Conservation (phyloP, 495 filamentous ascomycete genomes). For the Aspergillus nanangensis region DNA sequence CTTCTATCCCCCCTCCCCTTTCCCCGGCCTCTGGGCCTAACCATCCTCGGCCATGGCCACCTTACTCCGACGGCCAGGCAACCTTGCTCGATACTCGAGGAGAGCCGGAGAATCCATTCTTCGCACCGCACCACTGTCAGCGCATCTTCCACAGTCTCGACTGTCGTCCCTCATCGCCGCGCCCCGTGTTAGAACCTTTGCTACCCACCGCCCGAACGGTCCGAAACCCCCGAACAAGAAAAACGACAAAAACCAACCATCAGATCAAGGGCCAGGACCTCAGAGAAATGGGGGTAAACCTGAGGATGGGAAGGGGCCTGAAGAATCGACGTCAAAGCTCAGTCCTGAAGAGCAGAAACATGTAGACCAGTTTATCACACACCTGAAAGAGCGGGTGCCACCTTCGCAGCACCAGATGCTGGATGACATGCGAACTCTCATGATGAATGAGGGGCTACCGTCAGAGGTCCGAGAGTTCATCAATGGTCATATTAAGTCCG, state of each 20-base stretch:
- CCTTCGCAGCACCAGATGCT: constrained; percentile 23
- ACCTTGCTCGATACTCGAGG: constrained; percentile 58
- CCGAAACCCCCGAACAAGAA: constrained; percentile 45
- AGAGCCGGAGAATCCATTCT: constrained; percentile 42
- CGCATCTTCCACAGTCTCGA: constrained; percentile 30
- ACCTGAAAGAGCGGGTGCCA: constrained; percentile 25
- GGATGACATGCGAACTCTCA: constrained; percentile 24
- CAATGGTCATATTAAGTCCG: constrained; percentile 22
- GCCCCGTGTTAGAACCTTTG: constrained; percentile 50
- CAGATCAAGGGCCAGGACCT: constrained; percentile 12
- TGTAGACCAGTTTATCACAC: constrained; percentile 26
- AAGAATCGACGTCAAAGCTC: constrained; percentile 29
- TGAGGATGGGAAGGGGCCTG: constrained; percentile 28
- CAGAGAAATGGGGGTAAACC: constrained; percentile 26
- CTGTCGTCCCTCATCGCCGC: constrained; percentile 43
- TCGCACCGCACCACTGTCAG: constrained; percentile 34
- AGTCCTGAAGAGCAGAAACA: constrained; percentile 32
- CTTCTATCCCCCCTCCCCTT: constrained; percentile 16
- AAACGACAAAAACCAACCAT: constrained; percentile 22
- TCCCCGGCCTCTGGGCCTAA: constrained; percentile 32
- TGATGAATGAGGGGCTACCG: constrained; percentile 31
- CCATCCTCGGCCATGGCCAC: constrained; percentile 55
- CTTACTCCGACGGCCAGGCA: constrained; percentile 61
- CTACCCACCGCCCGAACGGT: constrained; percentile 42
- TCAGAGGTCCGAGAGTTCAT: constrained; percentile 29